These are phyloP conservation scores for Candida patagonica DNA, from an alignment of 805 yeast genomes.

Conservation along the genomic window DNA sequence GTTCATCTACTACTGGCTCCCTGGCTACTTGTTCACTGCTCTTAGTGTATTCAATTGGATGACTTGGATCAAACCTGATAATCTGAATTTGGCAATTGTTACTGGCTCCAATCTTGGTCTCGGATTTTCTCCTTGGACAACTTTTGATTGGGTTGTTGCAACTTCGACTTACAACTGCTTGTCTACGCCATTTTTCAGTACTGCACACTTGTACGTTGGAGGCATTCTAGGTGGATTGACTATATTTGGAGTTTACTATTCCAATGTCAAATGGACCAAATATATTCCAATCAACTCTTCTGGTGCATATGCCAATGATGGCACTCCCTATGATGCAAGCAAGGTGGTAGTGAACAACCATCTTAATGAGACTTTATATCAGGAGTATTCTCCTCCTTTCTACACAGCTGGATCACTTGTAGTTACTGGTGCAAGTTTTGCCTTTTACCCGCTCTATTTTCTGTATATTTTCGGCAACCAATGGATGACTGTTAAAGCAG, in stretches of 20 bases:
- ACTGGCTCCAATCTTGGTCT: slow-evolving; percentile 52
- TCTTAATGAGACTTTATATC: slow-evolving; percentile 40
- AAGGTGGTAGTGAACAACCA: slow-evolving; percentile 36
- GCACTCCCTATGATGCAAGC: slow-evolving; percentile 39
- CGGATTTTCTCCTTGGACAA: slow-evolving; percentile 38
- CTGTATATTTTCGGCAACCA: slow-evolving; percentile 27
- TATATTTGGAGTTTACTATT: slow-evolving; percentile 42
- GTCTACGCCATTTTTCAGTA: slow-evolving; percentile 36
- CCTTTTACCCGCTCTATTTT: slow-evolving; percentile 47
- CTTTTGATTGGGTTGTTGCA: slow-evolving; percentile 38
- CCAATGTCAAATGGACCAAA: slow-evolving; percentile 50
- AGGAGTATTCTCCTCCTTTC: slow-evolving; percentile 59
- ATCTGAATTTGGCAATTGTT: slow-evolving; percentile 49
- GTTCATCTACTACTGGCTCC: slow-evolving; percentile 59
- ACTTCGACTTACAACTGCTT: slow-evolving; percentile 26
- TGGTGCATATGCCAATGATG: slow-evolving; percentile 45
- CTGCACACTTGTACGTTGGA: slow-evolving; percentile 30
- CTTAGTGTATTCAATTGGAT: slow-evolving; percentile 58
- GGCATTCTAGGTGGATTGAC: slow-evolving; percentile 38
- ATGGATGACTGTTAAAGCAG: slow-evolving; percentile 11
- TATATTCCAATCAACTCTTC: slow-evolving; percentile 54
- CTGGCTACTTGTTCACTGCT: slow-evolving; percentile 56
- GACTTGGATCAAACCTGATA: slow-evolving; percentile 45
- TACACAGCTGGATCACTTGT: slow-evolving; percentile 41
- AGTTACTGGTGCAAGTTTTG: slow-evolving; percentile 48